Evolutionary conservation across 192 early-diverging fungal genomes (phyloP).

Genomic region (Mycoemilia scoparia): DNA sequence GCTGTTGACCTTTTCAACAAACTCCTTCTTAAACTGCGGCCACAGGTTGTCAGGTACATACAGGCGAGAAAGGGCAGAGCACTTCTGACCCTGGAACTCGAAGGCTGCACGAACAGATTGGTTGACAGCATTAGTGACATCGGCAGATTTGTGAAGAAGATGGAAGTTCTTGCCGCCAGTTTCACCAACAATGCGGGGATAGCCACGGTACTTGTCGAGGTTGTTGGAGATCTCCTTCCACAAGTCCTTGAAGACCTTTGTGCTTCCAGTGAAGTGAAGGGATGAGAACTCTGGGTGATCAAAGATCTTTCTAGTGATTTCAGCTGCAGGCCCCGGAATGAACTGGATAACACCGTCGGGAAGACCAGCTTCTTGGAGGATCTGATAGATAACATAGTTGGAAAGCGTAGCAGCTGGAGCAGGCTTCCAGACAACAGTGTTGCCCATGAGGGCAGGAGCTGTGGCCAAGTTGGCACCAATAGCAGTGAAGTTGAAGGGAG

Average conservation of each 20-base stretch:
- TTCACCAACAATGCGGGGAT: constrained; percentile 95
- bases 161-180: constrained; percentile 99
- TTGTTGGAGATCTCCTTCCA: constrained; percentile 85
- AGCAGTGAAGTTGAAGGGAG: constrained; percentile 99
- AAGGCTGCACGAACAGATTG: constrained; percentile 85
- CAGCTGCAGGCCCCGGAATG: constrained; percentile 72
- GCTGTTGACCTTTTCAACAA: constrained; percentile 46
- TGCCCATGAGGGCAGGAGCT: constrained; percentile 94
- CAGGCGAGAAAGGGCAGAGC: constrained; percentile 81
- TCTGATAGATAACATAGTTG: constrained; percentile 79
- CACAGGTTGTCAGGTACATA: constrained; percentile 77
- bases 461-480: constrained; percentile 89
- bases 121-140: constrained; percentile 57
- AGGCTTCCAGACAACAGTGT: constrained; percentile 95
- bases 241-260: constrained; percentile 78
- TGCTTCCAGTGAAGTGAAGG: constrained; percentile 92
- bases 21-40: constrained; percentile 45
- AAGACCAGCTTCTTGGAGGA: constrained; percentile 87
- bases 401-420: constrained; percentile 70
- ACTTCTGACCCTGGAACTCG: constrained; percentile 98
- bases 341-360: constrained; percentile 96
- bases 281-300: constrained; percentile 83
- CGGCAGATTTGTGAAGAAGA: constrained; percentile 60
- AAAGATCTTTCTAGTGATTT: constrained; percentile 64
- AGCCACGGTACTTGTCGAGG: constrained; percentile 76